Conservation (phyloP, 1,139 yeast species). For the Kluyveromyces sp. region DNA sequence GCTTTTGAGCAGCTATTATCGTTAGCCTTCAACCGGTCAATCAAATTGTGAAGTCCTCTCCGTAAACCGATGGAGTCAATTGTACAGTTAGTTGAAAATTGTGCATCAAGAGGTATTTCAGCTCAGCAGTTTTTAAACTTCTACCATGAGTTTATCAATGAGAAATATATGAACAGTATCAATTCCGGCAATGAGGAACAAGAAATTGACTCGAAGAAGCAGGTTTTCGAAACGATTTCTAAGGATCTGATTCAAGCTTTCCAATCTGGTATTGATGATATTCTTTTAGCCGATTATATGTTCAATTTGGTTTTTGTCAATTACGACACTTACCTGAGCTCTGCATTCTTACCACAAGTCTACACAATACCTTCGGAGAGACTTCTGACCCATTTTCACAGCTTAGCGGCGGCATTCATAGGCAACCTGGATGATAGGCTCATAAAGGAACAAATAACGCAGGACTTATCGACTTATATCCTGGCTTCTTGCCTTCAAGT, state of each 20-base stretch:
- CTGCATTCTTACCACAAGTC: slow-evolving; percentile 22
- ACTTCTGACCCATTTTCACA: slow-evolving; percentile 25
- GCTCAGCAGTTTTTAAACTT: slow-evolving; percentile 27
- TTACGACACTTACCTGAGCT: slow-evolving; percentile 25
- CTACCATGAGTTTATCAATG: slow-evolving; percentile 31
- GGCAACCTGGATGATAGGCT: slow-evolving; percentile 24
- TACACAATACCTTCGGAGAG: slow-evolving; percentile 14
- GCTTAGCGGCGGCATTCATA: slow-evolving; percentile 25
- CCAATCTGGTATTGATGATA: slow-evolving; percentile 17
- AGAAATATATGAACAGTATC: slow-evolving; percentile 18
- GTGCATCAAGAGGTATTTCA: slow-evolving; percentile 25
- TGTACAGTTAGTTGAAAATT: slow-evolving; percentile 22
- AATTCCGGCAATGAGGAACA: slow-evolving; percentile 19
- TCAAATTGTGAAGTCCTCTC: neutral
- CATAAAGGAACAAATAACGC: slow-evolving; percentile 24
- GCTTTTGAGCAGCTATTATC: too few species aligned
- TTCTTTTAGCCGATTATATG: slow-evolving; percentile 27
- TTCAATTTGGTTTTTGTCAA: slow-evolving; percentile 28
- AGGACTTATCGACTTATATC: slow-evolving; percentile 21
- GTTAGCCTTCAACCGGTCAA: too few species aligned
- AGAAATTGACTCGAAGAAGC: slow-evolving; percentile 11
- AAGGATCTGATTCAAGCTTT: slow-evolving; percentile 19
- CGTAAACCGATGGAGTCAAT: slow-evolving; percentile 21
- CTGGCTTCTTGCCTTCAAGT: slow-evolving; percentile 22
- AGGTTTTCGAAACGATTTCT: slow-evolving; percentile 16